These are phyloP conservation scores for Huntiella bhutanensis DNA, from an alignment of 2,329 filamentous ascomycete genomes.

Conservation along the genomic window DNA sequence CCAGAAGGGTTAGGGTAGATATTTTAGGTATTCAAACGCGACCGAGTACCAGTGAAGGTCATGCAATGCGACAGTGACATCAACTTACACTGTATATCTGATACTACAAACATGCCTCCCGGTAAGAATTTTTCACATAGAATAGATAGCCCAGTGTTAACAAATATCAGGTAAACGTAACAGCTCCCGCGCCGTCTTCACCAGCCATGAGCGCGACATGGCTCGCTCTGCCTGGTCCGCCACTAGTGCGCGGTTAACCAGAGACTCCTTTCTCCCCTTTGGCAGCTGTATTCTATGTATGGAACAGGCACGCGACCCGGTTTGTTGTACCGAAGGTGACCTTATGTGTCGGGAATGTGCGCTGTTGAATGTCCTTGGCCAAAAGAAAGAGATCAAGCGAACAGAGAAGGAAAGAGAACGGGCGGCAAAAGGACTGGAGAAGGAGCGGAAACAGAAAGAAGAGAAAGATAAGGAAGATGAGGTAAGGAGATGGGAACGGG, in stretches of 20 bases:
- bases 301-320: constrained; percentile 59
- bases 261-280: constrained; percentile 85
- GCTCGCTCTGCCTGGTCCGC: constrained; percentile 69
- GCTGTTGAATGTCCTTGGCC: constrained; percentile 71
- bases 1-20: too few relatives aligned
- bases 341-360: constrained; percentile 93
- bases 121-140: too few relatives aligned
- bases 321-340: constrained; percentile 68
- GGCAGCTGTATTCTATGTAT: constrained; percentile 79
- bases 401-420: constrained; percentile 42
- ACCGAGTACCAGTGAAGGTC: too few relatives aligned
- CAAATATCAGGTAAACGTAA: constrained; percentile 52
- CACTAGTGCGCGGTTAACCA: constrained; percentile 62
- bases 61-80: too few relatives aligned
- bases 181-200: constrained; percentile 84
- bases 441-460: constrained; percentile 45
- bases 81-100: too few relatives aligned
- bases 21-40: too few relatives aligned
- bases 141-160: too few relatives aligned
- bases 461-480: constrained; percentile 45
- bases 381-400: constrained; percentile 80
- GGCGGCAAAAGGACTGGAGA: constrained; percentile 29
- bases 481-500: constrained; percentile 64
- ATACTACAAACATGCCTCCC: too few relatives aligned
- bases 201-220: constrained; percentile 68